phyloP scores from a whole-genome alignment of 1,139 yeast genomes.

The Arxiozyma heterogenica region DNA sequence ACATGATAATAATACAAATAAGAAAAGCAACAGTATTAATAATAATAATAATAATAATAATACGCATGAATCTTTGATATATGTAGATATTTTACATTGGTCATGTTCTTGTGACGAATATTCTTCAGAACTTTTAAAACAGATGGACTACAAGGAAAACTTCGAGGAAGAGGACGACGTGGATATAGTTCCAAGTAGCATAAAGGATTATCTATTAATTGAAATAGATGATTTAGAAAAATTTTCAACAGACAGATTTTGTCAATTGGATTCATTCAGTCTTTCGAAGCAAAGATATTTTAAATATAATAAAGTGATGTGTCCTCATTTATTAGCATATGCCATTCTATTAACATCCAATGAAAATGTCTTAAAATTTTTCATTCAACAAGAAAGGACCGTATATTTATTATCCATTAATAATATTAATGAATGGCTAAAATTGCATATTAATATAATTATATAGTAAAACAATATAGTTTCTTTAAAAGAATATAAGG shows the following conservation, averaged over 20 bases:
- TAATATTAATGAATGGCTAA: slow-evolving; percentile 30
- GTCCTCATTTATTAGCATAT: slow-evolving; percentile 29
- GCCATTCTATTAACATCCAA: slow-evolving; percentile 25
- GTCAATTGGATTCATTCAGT: slow-evolving; percentile 23
- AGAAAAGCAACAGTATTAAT: too few relatives aligned
- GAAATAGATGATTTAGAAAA: slow-evolving; percentile 16
- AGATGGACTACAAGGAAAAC: neutral
- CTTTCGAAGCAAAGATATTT: slow-evolving; percentile 22
- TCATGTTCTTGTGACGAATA: slow-evolving; percentile 28
- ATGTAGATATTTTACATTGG: slow-evolving; percentile 27
- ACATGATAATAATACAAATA: slow-evolving; percentile 4
- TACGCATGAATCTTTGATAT: slow-evolving; percentile 17
- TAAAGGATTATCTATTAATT: slow-evolving; percentile 8
- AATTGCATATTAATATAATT: slow-evolving; percentile 28
- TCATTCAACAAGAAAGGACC: slow-evolving; percentile 12
- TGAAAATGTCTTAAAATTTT: slow-evolving; percentile 15
- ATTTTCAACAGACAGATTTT: slow-evolving; percentile 22
- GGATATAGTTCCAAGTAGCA: neutral
- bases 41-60: neutral
- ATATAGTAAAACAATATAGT: neutral
- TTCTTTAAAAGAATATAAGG: neutral
- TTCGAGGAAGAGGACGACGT: neutral
- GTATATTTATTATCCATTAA: slow-evolving; percentile 21
- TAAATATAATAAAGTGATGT: slow-evolving; percentile 19
- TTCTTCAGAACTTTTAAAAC: slow-evolving; percentile 10